Conservation (phyloP, 1,284 basidiomycete species). For the Irpex lacteus region DNA sequence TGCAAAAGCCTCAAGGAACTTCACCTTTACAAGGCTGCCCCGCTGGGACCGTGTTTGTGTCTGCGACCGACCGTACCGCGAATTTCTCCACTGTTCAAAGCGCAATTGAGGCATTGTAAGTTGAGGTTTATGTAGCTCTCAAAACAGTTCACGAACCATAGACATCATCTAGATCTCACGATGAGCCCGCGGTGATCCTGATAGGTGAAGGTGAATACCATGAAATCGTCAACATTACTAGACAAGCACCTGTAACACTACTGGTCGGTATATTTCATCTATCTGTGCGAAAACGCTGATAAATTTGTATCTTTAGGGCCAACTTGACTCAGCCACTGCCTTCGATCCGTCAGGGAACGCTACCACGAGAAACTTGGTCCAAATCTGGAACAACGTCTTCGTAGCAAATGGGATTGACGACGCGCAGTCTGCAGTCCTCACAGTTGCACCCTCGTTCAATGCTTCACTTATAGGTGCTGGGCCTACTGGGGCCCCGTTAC, state of each 20-base stretch:
- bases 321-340: slow-evolving; percentile 38
- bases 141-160: too few relatives aligned
- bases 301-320: slow-evolving; percentile 38
- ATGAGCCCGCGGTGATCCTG: slow-evolving; percentile 45
- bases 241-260: slow-evolving; percentile 51
- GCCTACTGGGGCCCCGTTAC: slow-evolving; percentile 51
- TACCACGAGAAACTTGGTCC: slow-evolving; percentile 48
- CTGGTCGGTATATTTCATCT: slow-evolving; percentile 34
- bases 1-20: slow-evolving; percentile 4
- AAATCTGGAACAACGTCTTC: slow-evolving; percentile 48
- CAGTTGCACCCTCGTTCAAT: slow-evolving; percentile 47
- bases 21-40: slow-evolving; percentile 9
- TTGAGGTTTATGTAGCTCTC: too few relatives aligned
- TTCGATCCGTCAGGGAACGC: slow-evolving; percentile 32
- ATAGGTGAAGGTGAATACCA: slow-evolving; percentile 61
- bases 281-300: background rate
- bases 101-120: slow-evolving; percentile 6
- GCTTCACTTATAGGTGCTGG: slow-evolving; percentile 54
- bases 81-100: slow-evolving; percentile 5
- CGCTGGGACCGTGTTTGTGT: slow-evolving; percentile 7
- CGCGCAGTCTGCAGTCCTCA: slow-evolving; percentile 50
- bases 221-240: slow-evolving; percentile 57
- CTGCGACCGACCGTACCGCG: background rate
- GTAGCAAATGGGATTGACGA: slow-evolving; percentile 46
- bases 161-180: slow-evolving; percentile 33